Evolutionary conservation across 1,284 basidiomycete species (phyloP), one percentile per base, ranked within the genome.

Genomic region (Ustilago trichophora): DNA sequence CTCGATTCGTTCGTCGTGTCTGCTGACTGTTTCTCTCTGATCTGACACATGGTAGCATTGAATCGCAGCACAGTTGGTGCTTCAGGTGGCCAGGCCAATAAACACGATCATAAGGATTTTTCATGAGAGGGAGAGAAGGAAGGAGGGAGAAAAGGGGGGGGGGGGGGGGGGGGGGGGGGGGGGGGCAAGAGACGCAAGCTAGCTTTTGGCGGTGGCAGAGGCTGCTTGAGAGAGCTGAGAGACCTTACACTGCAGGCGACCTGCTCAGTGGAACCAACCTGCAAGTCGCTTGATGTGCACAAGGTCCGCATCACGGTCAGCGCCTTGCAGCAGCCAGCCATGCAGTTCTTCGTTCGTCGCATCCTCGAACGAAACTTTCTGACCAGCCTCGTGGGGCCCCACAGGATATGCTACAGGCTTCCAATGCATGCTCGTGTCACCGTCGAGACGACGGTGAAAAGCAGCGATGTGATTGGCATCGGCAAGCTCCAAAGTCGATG

Each of bases 391-490:
- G 19, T 42, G 35, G 7, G 44, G 12, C 15, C 31, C 35, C 5
- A 6, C 6, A 3, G 29, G 29, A 25, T 45, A 65, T 4, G 7
- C 6, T 7, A 65, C 36, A 0, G 19, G 35, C 11, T 31, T 15
- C 8, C 16, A 8, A 8, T 18, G 6, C 41, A 64, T 35, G 1
- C 40, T 34, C 6, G 34, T 15, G 6, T 3, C 12, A 13, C 19
- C 25, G 9, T 44, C 51, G 8, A 48, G 33, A 27, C 38, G 34
- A 3, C 53, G 57, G 34, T 67, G 64, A 19, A 57, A 56, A 0
- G 54, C 47, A 7, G 64, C 57, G n/a, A 67, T 47, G 25, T 67
- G 64, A 22, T 10, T 29, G 4, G 64, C 64, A 35, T 67, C 64
- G 3, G 64, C 64, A 15, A 67, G 49, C 29, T 67, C 64, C 6